A percentile compares a stretch with the other conserved stretches of the same genome.
Conservation (phyloP, 495 filamentous ascomycete species). For the Wilcoxina mikolae region DNA sequence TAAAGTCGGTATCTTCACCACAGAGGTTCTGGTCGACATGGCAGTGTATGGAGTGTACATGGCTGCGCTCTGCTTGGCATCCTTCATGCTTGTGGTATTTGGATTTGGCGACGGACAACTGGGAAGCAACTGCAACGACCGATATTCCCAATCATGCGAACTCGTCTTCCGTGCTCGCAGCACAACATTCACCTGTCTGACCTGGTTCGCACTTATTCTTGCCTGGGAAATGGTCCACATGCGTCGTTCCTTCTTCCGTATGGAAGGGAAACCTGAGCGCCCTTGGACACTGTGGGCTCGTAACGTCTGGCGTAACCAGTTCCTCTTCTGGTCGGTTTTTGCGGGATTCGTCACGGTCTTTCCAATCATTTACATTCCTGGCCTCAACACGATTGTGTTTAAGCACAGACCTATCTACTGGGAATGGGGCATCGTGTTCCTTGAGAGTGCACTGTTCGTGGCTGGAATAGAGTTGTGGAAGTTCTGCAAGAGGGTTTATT, state of each 20-base stretch:
- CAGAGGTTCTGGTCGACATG: constrained; percentile 53
- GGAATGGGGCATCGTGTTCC: constrained; percentile 55
- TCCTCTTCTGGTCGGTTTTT: constrained; percentile 56
- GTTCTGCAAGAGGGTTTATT: constrained; percentile 43
- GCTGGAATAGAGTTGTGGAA: constrained; percentile 53
- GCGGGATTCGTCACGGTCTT: constrained; percentile 56
- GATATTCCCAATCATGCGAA: constrained; percentile 41
- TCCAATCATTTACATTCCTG: constrained; percentile 57
- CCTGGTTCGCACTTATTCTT: constrained; percentile 59
- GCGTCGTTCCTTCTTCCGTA: constrained; percentile 52
- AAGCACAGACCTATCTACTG: constrained; percentile 55
- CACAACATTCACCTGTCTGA: constrained; percentile 60
- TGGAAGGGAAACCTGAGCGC: constrained; percentile 44
- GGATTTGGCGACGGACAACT: constrained; percentile 52
- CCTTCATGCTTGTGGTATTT: constrained; percentile 53
- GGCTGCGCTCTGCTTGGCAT: constrained; percentile 47
- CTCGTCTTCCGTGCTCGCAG: constrained; percentile 61
- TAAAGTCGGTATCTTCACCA: constrained; percentile 54
- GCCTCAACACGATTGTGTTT: constrained; percentile 53
- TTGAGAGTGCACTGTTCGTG: constrained; percentile 47
- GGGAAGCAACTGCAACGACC: constrained; percentile 47
- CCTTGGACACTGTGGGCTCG: constrained; percentile 38
- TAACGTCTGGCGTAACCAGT: constrained; percentile 56
- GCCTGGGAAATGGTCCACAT: constrained; percentile 62
- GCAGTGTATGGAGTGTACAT: constrained; percentile 57